Conservation (phyloP, 129 eudicot species). For the Sambucus nigra region DNA sequence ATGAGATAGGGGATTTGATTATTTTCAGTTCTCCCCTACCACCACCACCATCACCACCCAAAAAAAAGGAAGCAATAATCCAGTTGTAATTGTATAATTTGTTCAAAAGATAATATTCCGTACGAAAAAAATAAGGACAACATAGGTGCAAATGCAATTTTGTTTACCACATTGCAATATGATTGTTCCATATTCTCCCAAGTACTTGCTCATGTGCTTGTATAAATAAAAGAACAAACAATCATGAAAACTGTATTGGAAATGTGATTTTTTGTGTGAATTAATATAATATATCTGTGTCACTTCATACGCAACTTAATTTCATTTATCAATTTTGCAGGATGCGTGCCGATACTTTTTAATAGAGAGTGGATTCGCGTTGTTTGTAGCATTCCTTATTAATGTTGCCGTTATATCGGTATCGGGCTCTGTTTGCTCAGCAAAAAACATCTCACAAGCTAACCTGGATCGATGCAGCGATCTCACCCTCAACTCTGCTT, state of each 20-base stretch:
- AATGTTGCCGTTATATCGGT: slow-evolving; percentile 75
- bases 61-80: too few species aligned
- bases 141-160: background rate
- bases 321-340: slow-evolving; percentile 22
- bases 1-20: too few species aligned
- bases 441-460: slow-evolving; percentile 28
- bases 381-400: slow-evolving; percentile 69
- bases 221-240: too few species aligned
- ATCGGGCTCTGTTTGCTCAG: slow-evolving; percentile 73
- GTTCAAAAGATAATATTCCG: too few species aligned
- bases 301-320: background rate
- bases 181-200: background rate
- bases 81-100: too few species aligned
- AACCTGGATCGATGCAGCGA: slow-evolving; percentile 39
- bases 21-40: too few species aligned
- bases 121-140: too few species aligned
- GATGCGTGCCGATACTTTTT: slow-evolving; percentile 82
- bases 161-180: background rate
- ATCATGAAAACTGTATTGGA: background rate
- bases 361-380: slow-evolving; percentile 83
- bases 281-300: background rate
- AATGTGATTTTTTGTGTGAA: background rate
- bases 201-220: too few species aligned
- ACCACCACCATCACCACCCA: too few species aligned
- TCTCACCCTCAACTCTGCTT: slow-evolving; percentile 65